Evolutionary conservation across 345 rosid species (phyloP), one percentile per base, ranked within the genome.

Genomic region (Aurinia saxatilis): DNA sequence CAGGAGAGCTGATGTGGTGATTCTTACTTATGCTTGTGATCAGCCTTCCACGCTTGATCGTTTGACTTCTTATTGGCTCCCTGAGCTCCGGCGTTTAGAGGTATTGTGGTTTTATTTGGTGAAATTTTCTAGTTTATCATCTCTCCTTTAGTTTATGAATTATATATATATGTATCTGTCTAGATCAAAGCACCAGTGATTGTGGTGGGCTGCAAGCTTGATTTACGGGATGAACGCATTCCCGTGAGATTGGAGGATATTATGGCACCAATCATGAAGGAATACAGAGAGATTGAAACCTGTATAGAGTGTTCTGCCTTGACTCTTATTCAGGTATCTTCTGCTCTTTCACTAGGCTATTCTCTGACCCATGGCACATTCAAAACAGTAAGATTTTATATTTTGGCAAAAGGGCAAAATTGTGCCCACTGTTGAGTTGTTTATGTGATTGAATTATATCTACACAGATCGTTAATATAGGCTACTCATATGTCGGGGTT

Each of bases 161-260:
- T 33, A 21, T n/a, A 21, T 56, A 45, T 31, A n/a, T 31, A 8
- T 18, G 5, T 13, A 10, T 27, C 13, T 54, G 41, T 36, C 17
- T 53, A 88, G 93, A 58, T 85, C 65, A 86, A 81, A 76, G 90
- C 67, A 16, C 93, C 96, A 9, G 79, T 88, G 9, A 81, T 88
- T 72, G 84, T 84, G 67, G 96, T 79, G 45, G 96, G 96, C n/a
- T 88, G 96, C 75, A 88, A 88, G 75, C 80, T 84, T 48, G 96
- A 88, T 78, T 78, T 88, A 68, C 76, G 90, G 7, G 83, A 83
- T 42, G 90, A 84, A 36, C 78, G 73, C 41, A 45, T 80, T 38
- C 63, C 88, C 13, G 58, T 65, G 29, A 79, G 75, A 62, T 60
- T 85, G 49, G 96, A 88, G 76, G 81, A 82, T 53, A 67, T 82